Conservation (phyloP, 2,329 filamentous ascomycete species). For the Colletotrichum acutatum region DNA sequence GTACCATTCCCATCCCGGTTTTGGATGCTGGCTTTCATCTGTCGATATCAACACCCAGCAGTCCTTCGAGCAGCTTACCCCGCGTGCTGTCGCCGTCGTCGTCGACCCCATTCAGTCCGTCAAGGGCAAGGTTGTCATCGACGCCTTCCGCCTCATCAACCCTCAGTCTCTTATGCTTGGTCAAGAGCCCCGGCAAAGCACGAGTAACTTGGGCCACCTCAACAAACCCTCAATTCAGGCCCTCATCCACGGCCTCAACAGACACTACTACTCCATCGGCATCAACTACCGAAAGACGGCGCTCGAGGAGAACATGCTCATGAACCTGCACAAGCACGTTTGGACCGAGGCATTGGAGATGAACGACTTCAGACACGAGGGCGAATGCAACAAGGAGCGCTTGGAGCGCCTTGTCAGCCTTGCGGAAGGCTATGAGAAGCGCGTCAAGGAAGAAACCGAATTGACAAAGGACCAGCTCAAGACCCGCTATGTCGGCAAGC, state of each 20-base stretch:
- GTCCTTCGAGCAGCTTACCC: constrained; percentile 98
- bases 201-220: constrained; percentile 95
- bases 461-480: constrained; percentile 97
- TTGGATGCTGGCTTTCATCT: constrained; percentile 98
- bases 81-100: constrained; percentile 95
- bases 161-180: constrained; percentile 98
- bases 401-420: constrained; percentile 89
- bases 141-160: constrained; percentile 98
- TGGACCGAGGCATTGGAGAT: constrained; percentile 98
- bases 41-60: constrained; percentile 99
- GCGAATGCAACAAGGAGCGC: constrained; percentile 85
- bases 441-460: constrained; percentile 98
- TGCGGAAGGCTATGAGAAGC: constrained; percentile 97
- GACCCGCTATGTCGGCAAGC: constrained; percentile 98
- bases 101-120: constrained; percentile 99
- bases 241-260: constrained; percentile 95
- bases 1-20: constrained; percentile 99
- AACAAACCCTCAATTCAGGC: constrained; percentile 99
- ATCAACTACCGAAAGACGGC: constrained; percentile 99
- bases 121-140: constrained; percentile 99
- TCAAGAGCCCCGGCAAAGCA: constrained; percentile 96
- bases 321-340: constrained; percentile 99
- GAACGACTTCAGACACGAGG: constrained; percentile 92
- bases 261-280: constrained; percentile 98
- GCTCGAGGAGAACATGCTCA: constrained; percentile 98